Percentiles rank a stretch among this genome's conserved stretches.
phyloP scores from a whole-genome alignment of 495 filamentous ascomycete genomes.

The Podospora bellae-mahoneyi region DNA sequence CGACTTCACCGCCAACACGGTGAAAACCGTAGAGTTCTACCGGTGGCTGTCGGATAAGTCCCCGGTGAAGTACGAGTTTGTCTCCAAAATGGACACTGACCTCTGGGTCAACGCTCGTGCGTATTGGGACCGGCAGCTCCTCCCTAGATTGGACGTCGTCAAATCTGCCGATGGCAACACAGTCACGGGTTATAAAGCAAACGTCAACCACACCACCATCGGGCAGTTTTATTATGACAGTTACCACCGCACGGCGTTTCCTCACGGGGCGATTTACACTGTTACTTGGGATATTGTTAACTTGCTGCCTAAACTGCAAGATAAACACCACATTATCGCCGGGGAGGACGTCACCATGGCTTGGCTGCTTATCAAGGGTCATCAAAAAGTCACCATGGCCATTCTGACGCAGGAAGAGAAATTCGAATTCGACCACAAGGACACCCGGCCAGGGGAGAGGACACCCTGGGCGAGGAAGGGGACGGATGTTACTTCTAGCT shows the following conservation, averaged over 20 bases:
- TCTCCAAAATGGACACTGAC: conserved; percentile 16
- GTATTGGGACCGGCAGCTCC: not conserved
- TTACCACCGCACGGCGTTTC: conserved; percentile 4
- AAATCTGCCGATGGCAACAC: not conserved
- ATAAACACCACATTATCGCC: conserved; percentile 9
- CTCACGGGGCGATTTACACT: conserved; percentile 12
- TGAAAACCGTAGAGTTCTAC: conserved; percentile 4
- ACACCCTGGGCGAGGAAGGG: conserved; percentile 8
- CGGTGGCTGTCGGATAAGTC: conserved; percentile 2
- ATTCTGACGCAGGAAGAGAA: conserved; percentile 2
- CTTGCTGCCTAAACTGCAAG: conserved; percentile 9
- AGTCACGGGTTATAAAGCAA: not conserved
- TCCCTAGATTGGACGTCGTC: not conserved
- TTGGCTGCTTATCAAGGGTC: conserved; percentile 12
- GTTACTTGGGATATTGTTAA: not conserved
- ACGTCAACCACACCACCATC: conserved; percentile 12
- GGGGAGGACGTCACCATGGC: conserved; percentile 15
- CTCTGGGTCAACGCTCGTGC: conserved; percentile 8
- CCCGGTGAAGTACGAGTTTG: conserved; percentile 11
- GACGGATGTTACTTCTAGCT: conserved; percentile 6
- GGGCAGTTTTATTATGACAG: conserved; percentile 12
- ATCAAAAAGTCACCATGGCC: conserved; percentile 10
- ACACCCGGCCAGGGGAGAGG: conserved; percentile 2
- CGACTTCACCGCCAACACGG: conserved; percentile 12
- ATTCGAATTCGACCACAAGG: conserved; percentile 11